A percentile compares a stretch with the other conserved stretches of the same genome.
Evolutionary conservation across 306 rosid genomes (phyloP).

Genomic region (Medicago lupulina): DNA sequence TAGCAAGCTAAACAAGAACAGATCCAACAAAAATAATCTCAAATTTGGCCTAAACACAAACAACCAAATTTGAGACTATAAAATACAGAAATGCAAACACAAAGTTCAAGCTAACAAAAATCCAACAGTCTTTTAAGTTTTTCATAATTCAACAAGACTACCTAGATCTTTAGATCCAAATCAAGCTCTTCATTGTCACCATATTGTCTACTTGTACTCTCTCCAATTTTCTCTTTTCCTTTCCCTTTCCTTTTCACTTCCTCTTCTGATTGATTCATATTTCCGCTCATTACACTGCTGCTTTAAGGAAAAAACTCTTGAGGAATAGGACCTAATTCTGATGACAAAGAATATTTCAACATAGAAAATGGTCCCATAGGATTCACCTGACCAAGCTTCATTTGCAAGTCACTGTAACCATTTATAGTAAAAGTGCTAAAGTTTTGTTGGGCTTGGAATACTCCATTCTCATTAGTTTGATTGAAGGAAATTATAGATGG

Average conservation of each 20-base stretch:
- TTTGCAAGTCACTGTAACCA: background rate
- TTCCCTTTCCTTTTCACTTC: background rate
- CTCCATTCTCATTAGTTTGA: background rate
- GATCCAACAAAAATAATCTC: background rate
- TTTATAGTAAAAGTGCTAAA: background rate
- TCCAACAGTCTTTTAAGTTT: background rate
- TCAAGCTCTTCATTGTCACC: background rate
- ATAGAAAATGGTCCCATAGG: slow-evolving; percentile 25
- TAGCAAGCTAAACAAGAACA: too few relatives aligned
- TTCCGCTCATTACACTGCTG: background rate
- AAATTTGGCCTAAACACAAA: background rate
- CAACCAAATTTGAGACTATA: background rate
- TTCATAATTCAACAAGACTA: background rate
- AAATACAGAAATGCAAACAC: too few relatives aligned
- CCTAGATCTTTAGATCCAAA: slow-evolving; percentile 35
- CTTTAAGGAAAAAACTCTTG: background rate
- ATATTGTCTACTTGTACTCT: background rate
- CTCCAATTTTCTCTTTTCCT: background rate
- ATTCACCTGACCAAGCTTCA: background rate
- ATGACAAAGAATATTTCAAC: background rate
- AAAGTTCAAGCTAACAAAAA: background rate
- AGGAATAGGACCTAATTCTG: background rate
- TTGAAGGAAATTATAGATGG: background rate
- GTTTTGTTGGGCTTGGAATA: background rate
- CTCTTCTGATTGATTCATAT: background rate